phyloP scores from a whole-genome alignment of 2,329 filamentous ascomycete species.

The Onygena corvina region DNA sequence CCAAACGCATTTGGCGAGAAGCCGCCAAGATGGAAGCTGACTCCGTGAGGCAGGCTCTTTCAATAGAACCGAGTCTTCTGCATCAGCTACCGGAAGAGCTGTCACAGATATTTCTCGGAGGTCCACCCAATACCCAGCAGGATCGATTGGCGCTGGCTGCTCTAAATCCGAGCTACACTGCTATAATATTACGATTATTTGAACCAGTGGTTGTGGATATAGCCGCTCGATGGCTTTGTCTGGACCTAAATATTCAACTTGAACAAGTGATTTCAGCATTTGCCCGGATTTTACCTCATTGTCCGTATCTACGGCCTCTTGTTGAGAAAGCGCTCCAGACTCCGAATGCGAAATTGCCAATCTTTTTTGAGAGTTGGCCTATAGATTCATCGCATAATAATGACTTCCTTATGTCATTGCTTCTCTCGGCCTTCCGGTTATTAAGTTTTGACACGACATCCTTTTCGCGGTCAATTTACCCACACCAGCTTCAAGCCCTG shows the following conservation, averaged over 20 bases:
- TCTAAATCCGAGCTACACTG: constrained; percentile 48
- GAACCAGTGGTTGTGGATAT: constrained; percentile 67
- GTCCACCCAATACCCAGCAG: constrained; percentile 47
- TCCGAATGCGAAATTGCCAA: constrained; percentile 25
- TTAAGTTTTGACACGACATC: constrained; percentile 60
- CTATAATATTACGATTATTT: constrained; percentile 56
- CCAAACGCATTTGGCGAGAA: neutral
- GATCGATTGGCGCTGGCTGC: constrained; percentile 58
- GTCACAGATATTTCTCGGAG: constrained; percentile 52
- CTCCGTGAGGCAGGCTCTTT: constrained; percentile 39
- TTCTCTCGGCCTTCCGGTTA: constrained; percentile 66
- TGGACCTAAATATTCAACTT: constrained; percentile 24
- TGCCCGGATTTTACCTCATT: constrained; percentile 67
- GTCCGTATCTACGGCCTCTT: constrained; percentile 65
- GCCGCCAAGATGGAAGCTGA: constrained; percentile 25
- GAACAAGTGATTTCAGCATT: constrained; percentile 54
- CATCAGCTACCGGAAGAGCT: constrained; percentile 58
- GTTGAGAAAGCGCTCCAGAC: constrained; percentile 42
- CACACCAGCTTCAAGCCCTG: constrained; percentile 55
- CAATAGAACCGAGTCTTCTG: constrained; percentile 41
- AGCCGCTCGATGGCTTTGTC: constrained; percentile 60
- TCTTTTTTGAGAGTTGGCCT: constrained; percentile 23
- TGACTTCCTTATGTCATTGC: constrained; percentile 32
- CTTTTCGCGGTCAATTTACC: constrained; percentile 54
- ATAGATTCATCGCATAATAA: constrained; percentile 25